phyloP scores from a whole-genome alignment of 164 flowering plant species.

The Magnolia changhungtana region DNA sequence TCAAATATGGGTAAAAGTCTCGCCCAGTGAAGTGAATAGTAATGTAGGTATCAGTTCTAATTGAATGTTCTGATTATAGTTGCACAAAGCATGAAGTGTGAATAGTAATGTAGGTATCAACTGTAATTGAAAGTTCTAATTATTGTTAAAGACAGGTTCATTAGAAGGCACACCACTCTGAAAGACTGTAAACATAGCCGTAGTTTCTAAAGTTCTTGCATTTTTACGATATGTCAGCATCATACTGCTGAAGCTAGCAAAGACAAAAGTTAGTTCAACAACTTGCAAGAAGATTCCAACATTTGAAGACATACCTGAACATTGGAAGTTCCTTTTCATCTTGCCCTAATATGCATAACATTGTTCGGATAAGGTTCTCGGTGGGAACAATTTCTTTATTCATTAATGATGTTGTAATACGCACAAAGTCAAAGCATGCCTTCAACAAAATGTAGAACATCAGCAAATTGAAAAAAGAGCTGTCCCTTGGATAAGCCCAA shows the following conservation, averaged over 20 bases:
- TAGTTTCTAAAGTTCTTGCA: background rate
- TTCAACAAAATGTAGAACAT: conserved; percentile 30
- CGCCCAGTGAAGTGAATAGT: background rate
- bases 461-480: conserved; percentile 2
- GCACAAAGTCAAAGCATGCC: conserved; percentile 94
- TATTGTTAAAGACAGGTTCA: background rate
- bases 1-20: background rate
- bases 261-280: conserved; percentile 3
- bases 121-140: background rate
- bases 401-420: conserved; percentile 48
- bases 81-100: background rate
- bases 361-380: conserved; percentile 60
- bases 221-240: background rate
- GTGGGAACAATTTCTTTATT: conserved; percentile 62
- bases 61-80: too few relatives aligned
- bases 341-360: conserved; percentile 48
- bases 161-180: background rate
- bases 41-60: background rate
- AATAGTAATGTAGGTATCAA: background rate
- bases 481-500: background rate
- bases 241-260: background rate
- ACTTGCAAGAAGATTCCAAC: conserved; percentile 7
- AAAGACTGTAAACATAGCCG: too few relatives aligned
- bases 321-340: conserved; percentile 45
- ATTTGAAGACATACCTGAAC: conserved; percentile 51